These are phyloP conservation scores for Parietaria judaica DNA, from an alignment of 306 rosid species.

Conservation along the genomic window DNA sequence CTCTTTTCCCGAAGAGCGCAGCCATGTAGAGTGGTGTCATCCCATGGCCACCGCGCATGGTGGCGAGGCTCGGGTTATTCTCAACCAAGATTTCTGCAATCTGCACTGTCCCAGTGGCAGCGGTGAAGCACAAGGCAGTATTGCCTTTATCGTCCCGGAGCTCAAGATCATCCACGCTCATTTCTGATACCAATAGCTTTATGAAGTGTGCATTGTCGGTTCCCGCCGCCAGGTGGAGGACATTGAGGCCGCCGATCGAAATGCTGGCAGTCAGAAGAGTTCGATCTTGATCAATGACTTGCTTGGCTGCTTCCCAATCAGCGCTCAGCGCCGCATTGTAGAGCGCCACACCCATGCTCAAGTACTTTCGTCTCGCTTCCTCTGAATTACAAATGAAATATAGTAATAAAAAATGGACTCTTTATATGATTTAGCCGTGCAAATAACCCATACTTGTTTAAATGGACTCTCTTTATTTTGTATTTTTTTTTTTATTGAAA, in stretches of 20 bases:
- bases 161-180: neutral
- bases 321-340: slow-evolving; percentile 6
- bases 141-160: neutral
- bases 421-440: neutral
- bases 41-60: neutral
- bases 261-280: neutral
- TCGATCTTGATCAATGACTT: neutral
- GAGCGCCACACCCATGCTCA: neutral
- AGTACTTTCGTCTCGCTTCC: neutral
- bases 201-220: slow-evolving; percentile 6
- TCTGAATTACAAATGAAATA: neutral
- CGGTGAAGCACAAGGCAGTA: slow-evolving; percentile 15
- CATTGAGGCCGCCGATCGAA: neutral
- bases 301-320: slow-evolving; percentile 8
- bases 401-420: neutral
- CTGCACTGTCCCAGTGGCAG: neutral
- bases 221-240: slow-evolving; percentile 15
- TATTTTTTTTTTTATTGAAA: no score
- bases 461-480: no score
- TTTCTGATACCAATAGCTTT: neutral
- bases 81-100: slow-evolving; percentile 15
- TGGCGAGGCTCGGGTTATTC: neutral
- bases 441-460: neutral
- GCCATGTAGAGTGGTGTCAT: slow-evolving; percentile 18
- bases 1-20: neutral